Base-by-base conservation (phyloP, 192 early-diverging fungal species). In the Coemansia sp. region DNA sequence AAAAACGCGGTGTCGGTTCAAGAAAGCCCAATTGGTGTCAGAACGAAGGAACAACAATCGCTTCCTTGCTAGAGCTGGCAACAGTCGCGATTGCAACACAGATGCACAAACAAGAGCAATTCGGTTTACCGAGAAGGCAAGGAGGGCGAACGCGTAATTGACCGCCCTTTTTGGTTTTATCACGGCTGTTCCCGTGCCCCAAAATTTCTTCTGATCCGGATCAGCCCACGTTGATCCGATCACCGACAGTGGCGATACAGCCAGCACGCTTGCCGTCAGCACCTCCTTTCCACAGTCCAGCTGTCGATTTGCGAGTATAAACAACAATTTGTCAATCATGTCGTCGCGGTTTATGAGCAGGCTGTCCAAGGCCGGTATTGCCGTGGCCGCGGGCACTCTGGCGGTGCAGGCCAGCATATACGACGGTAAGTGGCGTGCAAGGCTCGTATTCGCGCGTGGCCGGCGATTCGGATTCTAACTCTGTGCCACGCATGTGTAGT, bases 351-450 rank as follows among this genome's bases (percentile, higher is more conserved):
- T 68, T 2, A 73, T 90, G 19, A 80, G 84, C 56, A 81, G 77
- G 32, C 74, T 98, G 27, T 85, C 93, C 31, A 89, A 90, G 48
- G 75, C 82, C 67, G 90, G 89, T 29, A 70, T 96, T 50, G 91
- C 86, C 21, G 49, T 94, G 53, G 85, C 87, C 36, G 73, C 81
- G 22, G 83, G 79, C 38, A 81, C 86, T 19, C 75, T 81, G 35
- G 87, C 85, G 41, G 53, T 85, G 23, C 88, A 93, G 75, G 84
- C 85, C 64, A 87, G 88, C 58, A 89, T 98, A 75, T 96, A 95
- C 72, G 91, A 95, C 76, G 94, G 93, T 93, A 86, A 68, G 71
- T 40, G 10, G 25, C 22, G 36, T 32, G 46, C 56, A 23, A 17
- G 25, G 41, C 11, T 22, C 15, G 5, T 21, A 25, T 10, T 17